These are phyloP conservation scores for Fusarium sp. DNA, from an alignment of 2,329 filamentous ascomycete species.

Conservation along the genomic window DNA sequence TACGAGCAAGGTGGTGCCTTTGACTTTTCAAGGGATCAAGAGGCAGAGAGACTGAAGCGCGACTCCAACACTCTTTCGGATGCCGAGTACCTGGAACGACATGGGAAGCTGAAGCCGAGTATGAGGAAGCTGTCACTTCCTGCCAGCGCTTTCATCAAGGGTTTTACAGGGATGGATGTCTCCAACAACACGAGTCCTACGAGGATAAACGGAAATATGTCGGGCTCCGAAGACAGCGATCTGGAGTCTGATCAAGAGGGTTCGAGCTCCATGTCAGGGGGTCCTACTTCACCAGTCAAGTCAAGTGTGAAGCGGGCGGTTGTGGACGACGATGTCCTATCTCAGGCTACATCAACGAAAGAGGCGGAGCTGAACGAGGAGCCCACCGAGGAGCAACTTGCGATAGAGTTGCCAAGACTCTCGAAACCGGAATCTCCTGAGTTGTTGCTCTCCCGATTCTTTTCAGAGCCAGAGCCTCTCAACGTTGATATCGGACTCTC, in stretches of 20 bases:
- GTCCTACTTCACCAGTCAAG: slow-evolving; percentile 62
- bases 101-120: slow-evolving; percentile 55
- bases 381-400: slow-evolving; percentile 56
- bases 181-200: slow-evolving; percentile 49
- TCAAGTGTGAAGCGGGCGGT: slow-evolving; percentile 56
- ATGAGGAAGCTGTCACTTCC: slow-evolving; percentile 44
- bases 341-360: slow-evolving; percentile 63
- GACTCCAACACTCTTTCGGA: slow-evolving; percentile 55
- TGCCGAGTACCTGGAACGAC: slow-evolving; percentile 61
- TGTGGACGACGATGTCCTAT: slow-evolving; percentile 68
- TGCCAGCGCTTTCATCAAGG: slow-evolving; percentile 42
- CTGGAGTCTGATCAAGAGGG: slow-evolving; percentile 68
- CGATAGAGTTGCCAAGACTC: slow-evolving; percentile 62
- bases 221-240: slow-evolving; percentile 63
- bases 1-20: slow-evolving; percentile 69
- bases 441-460: slow-evolving; percentile 64
- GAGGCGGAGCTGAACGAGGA: slow-evolving; percentile 62
- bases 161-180: slow-evolving; percentile 43
- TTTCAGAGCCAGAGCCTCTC: slow-evolving; percentile 69
- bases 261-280: slow-evolving; percentile 62
- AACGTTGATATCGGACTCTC: slow-evolving; percentile 57
- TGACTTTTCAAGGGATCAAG: slow-evolving; percentile 54
- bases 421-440: slow-evolving; percentile 62
- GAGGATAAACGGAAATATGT: slow-evolving; percentile 51
- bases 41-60: slow-evolving; percentile 45